Base-by-base conservation (phyloP, 805 yeast species). In the Teunomyces cretensis region DNA sequence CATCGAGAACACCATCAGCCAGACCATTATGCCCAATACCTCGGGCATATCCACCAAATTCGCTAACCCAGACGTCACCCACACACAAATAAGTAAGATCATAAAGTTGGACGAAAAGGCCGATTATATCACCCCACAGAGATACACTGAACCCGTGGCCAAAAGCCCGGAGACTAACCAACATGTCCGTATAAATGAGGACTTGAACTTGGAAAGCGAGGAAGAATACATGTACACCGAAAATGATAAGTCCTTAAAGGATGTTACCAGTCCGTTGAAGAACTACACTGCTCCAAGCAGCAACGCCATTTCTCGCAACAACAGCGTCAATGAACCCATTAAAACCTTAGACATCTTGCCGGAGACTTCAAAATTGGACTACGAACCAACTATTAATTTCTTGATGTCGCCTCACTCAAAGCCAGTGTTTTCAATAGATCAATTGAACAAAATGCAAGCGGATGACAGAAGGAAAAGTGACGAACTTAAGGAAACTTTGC, bases 321-420 rank as follows among this genome's bases (percentile, higher is more conserved):
- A 36, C 30, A 28, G 30, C 9, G 19, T 30, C 17, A 39, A 27
- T n/a, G 28, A 39, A 11, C 27, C 26, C 27, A 32, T 16, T 22
- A 54, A 48, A 14, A 43, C 35, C 12, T 50, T 51, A 15, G 45
- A 41, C 9, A 58, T 8, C 9, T 15, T 13, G 16, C 32, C 32
- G 16, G 35, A 48, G 2, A 27, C 28, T 26, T 33, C 40, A 9
- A 47, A 46, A 9, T 26, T 54, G 12, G 61, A 53, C 19, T 51
- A 59, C 38, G 68, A 65, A 40, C 67, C 65, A 5, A 62, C 68
- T 3, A 58, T 60, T 9, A 62, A 64, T 47, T 56, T 65, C 38
- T 42, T 59, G 16, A 53, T 61, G 58, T 59, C 67, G 4, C 67
- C 67, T n/a, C 62, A 60, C 39, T 61, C 68, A 4, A 64, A 58